Evolutionary conservation across 139 green algal species (phyloP).

Genomic region (Zygnema circumcarinatum): DNA sequence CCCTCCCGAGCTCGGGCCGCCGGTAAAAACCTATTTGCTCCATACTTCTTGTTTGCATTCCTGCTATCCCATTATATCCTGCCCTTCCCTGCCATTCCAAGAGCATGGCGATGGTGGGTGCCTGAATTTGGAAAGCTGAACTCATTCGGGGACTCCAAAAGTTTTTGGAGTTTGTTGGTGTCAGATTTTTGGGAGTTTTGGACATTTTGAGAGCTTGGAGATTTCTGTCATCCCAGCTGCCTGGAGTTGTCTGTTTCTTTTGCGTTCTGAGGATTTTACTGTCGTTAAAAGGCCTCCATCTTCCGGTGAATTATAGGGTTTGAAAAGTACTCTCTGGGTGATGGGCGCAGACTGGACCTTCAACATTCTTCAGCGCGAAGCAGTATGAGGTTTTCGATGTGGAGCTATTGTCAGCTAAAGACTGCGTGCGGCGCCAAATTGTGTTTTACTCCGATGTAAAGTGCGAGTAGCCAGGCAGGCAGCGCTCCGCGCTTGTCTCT

Average conservation of each 20-base stretch:
- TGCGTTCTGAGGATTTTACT: neutral
- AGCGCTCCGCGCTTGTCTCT: neutral
- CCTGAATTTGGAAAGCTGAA: neutral
- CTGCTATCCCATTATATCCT: neutral
- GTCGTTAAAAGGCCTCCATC: too few species aligned
- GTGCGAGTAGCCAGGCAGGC: slow-evolving; percentile 30
- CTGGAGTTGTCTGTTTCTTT: neutral
- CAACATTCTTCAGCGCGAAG: slow-evolving; percentile 98
- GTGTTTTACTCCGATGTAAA: slow-evolving; percentile 53
- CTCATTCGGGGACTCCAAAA: neutral
- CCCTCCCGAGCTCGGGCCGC: slow-evolving; percentile 91
- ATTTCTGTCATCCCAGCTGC: neutral
- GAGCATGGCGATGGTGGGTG: neutral
- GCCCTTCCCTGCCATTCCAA: neutral
- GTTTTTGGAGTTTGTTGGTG: slow-evolving; percentile 1
- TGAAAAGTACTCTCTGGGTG: neutral
- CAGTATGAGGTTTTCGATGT: slow-evolving; percentile 99
- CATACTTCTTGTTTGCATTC: slow-evolving; percentile 82
- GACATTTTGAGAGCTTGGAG: neutral
- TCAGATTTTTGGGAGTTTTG: neutral
- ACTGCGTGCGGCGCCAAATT: slow-evolving; percentile 71
- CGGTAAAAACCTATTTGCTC: slow-evolving; percentile 83
- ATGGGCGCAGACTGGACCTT: slow-evolving; percentile 72
- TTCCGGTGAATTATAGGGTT: neutral
- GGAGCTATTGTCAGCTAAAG: slow-evolving; percentile 79